Evolutionary conservation across 306 rosid genomes (phyloP), one percentile per base, ranked within the genome.

Genomic region (Oemleria cerasiformis): DNA sequence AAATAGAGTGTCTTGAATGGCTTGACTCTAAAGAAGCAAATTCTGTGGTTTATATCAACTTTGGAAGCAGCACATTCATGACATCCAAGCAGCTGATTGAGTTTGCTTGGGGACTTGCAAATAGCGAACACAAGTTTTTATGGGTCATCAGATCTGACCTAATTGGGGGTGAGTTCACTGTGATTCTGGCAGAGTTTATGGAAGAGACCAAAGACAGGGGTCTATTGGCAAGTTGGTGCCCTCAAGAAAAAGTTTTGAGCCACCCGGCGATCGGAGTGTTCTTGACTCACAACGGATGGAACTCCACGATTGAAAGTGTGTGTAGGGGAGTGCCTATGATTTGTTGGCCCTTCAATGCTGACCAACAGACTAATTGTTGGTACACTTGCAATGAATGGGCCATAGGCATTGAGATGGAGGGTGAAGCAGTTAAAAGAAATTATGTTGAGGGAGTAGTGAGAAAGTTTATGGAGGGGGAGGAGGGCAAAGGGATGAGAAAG

Each of bases 1-100:
- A 87, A 20, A 8, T 57, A 0, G 40, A 71, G 8, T 87, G 92
- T 45, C 48, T 88, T 5, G 68, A 84, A 19, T 88, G 97, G 97
- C 79, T 91, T 0, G 78, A 85, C 51, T 39, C 21, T 11, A 76
- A 80, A 54, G 80, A 77, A 13, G 66, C 83, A 4, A 12, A 17
- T 42, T 75, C 63, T 39, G 79, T 75, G 1, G 50, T 75, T 17
- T 76, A 68, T 63, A 60, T 76, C 45, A 76, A 76, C 57, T 69
- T 76, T 15, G 80, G 75, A 25, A 57, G 63, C 10, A 57, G 9
- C 17, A 30, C 40, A 40, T 49, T 68, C 15, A 68, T 21, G 50
- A 51, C 73, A 17, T 12, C 19, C 5, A 25, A 30, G 3, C 63
- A 68, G 63, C 73, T 68, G 20, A 20, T 68, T 55, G 63, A 68